Conservation (phyloP, 2,329 filamentous ascomycete species). For the Neocucurbitaria cava region DNA sequence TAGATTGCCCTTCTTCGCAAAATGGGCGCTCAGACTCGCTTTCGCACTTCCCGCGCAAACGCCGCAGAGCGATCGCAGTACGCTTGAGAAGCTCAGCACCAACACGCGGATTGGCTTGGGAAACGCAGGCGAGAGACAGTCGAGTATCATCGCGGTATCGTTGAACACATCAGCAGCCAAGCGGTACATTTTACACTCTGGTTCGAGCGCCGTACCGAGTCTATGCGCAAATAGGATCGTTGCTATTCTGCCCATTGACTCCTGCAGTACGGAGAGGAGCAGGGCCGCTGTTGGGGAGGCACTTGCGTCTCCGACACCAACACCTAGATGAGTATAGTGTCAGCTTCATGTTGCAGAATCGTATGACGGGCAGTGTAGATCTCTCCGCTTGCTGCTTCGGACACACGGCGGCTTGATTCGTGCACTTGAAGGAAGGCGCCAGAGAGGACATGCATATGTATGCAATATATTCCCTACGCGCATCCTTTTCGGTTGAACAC, state of each 20-base stretch:
- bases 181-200: constrained; percentile 89
- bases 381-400: background rate
- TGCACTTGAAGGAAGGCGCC: background rate
- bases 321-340: constrained; percentile 52
- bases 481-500: background rate
- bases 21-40: constrained; percentile 89
- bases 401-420: background rate
- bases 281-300: constrained; percentile 82
- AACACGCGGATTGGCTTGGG: constrained; percentile 64
- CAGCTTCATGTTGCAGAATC: constrained; percentile 9
- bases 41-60: constrained; percentile 91
- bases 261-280: constrained; percentile 82
- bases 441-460: background rate
- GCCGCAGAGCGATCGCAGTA: constrained; percentile 76
- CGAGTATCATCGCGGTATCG: constrained; percentile 84
- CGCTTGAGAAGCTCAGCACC: constrained; percentile 66
- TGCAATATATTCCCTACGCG: background rate
- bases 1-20: constrained; percentile 84
- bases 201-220: constrained; percentile 82
- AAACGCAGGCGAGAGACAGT: constrained; percentile 79
- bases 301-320: constrained; percentile 83
- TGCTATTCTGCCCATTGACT: constrained; percentile 79
- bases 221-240: constrained; percentile 87
- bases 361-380: constrained; percentile 1
- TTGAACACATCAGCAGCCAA: constrained; percentile 89